A percentile compares a stretch with the other conserved stretches of the same genome.
Conservation (phyloP, 352 stramenopile species). For the Pythium coloratum region DNA sequence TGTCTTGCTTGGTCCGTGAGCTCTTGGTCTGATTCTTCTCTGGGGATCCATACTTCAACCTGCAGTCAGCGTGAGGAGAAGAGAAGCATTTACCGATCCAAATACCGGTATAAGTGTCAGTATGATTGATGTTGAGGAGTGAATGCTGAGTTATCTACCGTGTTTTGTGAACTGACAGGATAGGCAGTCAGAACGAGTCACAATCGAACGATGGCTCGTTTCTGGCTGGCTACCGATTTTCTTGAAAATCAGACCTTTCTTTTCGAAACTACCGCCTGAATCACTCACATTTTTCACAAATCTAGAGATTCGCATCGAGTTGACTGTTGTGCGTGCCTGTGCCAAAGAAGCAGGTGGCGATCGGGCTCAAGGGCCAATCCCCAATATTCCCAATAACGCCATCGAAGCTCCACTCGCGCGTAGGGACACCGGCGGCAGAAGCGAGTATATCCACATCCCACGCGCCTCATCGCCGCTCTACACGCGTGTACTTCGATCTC, state of each 20-base stretch:
- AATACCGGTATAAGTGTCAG: not conserved
- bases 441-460: conserved; percentile 7
- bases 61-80: not conserved
- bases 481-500: not conserved
- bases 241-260: not conserved
- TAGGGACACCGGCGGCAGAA: not conserved
- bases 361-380: not conserved
- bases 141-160: not conserved
- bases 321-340: conserved; percentile 10
- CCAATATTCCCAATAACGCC: not conserved
- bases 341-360: conserved; percentile 24
- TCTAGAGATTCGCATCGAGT: not conserved
- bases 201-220: conserved; percentile 2
- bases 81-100: conserved; percentile 10
- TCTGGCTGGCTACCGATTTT: not conserved
- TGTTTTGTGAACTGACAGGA: conserved; percentile 6
- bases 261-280: not conserved
- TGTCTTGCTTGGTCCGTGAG: not conserved
- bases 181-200: conserved; percentile 2
- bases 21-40: not conserved
- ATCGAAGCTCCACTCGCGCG: not conserved
- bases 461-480: not conserved
- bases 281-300: not conserved
- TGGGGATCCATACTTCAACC: not conserved
- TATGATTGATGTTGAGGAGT: not conserved